Percentiles rank a stretch among this genome's conserved stretches.
These are phyloP conservation scores for Fusarium annulatum DNA, from an alignment of 2,329 filamentous ascomycete genomes.

Conservation along the genomic window DNA sequence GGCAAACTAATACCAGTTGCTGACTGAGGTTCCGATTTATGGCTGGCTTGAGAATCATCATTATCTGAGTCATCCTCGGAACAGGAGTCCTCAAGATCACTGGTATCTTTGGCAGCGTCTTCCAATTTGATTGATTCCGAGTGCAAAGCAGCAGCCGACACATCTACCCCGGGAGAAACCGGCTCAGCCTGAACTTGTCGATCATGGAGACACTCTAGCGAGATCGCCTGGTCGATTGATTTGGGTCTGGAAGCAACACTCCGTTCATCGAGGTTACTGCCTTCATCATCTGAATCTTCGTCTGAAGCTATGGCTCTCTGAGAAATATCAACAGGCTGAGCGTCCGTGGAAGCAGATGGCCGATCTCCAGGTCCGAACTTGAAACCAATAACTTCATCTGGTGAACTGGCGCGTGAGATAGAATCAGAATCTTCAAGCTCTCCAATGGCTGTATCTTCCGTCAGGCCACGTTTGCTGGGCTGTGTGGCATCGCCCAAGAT, in stretches of 20 bases:
- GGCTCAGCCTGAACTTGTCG: not conserved
- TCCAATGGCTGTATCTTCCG: not conserved
- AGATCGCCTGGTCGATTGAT: not conserved
- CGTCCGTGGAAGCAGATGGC: not conserved
- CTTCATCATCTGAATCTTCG: constrained; percentile 1
- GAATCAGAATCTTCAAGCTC: not conserved
- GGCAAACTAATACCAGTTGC: not conserved
- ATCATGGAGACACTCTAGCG: not conserved
- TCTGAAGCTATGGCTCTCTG: not conserved
- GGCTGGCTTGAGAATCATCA: not conserved
- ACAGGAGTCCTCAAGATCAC: not conserved
- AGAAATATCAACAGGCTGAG: not conserved
- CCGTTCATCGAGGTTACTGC: not conserved
- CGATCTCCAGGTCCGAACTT: not conserved
- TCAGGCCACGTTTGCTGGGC: not conserved
- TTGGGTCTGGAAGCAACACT: not conserved
- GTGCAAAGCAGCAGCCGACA: not conserved
- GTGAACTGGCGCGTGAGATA: constrained; percentile 5
- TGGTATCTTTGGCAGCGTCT: not conserved
- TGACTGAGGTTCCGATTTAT: not conserved
- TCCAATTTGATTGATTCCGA: not conserved
- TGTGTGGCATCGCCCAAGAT: not conserved
- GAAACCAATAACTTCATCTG: not conserved
- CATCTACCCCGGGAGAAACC: not conserved
- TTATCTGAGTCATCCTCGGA: constrained; percentile 13